These are phyloP conservation scores for Zygosaccharomyces lentus DNA, from an alignment of 805 yeast genomes.

Conservation along the genomic window DNA sequence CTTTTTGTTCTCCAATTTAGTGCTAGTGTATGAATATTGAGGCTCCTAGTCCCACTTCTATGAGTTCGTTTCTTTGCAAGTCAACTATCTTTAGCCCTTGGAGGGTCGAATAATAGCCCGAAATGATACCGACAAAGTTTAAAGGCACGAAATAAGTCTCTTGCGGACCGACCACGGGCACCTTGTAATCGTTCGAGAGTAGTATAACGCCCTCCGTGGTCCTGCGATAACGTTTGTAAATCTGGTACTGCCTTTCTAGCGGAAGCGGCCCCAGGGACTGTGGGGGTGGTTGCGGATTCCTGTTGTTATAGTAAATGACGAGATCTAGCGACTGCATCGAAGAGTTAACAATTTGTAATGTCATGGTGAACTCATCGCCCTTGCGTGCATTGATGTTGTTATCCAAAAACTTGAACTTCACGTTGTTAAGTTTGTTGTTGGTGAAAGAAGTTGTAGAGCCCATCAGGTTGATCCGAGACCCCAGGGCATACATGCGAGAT, in stretches of 20 bases:
- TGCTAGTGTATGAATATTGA: constrained; percentile 26
- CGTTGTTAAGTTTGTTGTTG: constrained; percentile 22
- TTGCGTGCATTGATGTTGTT: constrained; percentile 17
- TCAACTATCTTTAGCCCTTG: constrained; percentile 34
- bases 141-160: constrained; percentile 29
- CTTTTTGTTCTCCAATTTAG: neutral
- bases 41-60: constrained; percentile 30
- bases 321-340: constrained; percentile 25
- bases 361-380: constrained; percentile 26
- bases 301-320: constrained; percentile 30
- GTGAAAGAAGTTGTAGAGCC: constrained; percentile 21
- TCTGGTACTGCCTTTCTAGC: constrained; percentile 24
- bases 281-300: constrained; percentile 10
- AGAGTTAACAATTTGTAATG: constrained; percentile 29
- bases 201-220: constrained; percentile 31
- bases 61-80: constrained; percentile 26
- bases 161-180: constrained; percentile 28
- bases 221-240: constrained; percentile 23
- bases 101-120: constrained; percentile 31
- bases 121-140: constrained; percentile 28
- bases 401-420: constrained; percentile 28
- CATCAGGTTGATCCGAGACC: constrained; percentile 10
- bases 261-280: constrained; percentile 15
- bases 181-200: constrained; percentile 33
- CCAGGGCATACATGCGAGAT: constrained; percentile 18